Base-by-base conservation (phyloP, 2,329 filamentous ascomycete genomes). In the Cytospora piceicola region DNA sequence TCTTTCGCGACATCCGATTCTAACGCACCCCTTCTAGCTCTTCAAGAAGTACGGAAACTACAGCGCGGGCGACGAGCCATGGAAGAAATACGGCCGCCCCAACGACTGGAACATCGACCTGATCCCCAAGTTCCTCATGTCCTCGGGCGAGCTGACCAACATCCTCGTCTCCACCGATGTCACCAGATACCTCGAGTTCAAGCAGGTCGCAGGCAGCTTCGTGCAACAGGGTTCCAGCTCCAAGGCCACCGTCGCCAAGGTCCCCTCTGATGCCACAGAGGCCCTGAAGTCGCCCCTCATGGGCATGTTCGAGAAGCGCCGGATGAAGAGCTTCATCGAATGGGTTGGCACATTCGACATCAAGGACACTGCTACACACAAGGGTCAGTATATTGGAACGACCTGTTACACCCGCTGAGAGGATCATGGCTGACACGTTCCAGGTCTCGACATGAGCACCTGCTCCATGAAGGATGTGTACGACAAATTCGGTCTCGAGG, bases 81-180 rank as follows among this genome's bases (percentile, higher is more conserved):
- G 95, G 95, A 94, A 96, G 85, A 94, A 97, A 81, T 98, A 97
- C 79, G 94, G 94, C 73, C 91, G 95, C 67, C 84, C 89, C 77
- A 97, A 97, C 82, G 94, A 98, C 86, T 99, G 95, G 95, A 98
- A 97, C 85, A 96, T 99, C 80, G 96, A 99, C 77, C 87, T 99
- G 68, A 94, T 99, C 58, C 94, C 95, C 72, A 99, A 99, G 86
- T 90, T 99, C 75, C 88, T 99, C 79, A 98, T 99, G 94, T 93
- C 94, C 67, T 97, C 96, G 70, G 95, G 95, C 79, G 94, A 99
- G 82, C 85, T 99, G 77, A 98, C 94, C 78, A 98, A 98, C 82
- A 97, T 99, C 75, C 89, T 99, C 76, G 93, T 97, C 70, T 97
- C 94, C 60, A 98, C 94, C 80, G 93, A 97, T 73, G 91, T 93